Conservation (phyloP, 2,329 filamentous ascomycete species). For the Raffaelea ambrosiae region DNA sequence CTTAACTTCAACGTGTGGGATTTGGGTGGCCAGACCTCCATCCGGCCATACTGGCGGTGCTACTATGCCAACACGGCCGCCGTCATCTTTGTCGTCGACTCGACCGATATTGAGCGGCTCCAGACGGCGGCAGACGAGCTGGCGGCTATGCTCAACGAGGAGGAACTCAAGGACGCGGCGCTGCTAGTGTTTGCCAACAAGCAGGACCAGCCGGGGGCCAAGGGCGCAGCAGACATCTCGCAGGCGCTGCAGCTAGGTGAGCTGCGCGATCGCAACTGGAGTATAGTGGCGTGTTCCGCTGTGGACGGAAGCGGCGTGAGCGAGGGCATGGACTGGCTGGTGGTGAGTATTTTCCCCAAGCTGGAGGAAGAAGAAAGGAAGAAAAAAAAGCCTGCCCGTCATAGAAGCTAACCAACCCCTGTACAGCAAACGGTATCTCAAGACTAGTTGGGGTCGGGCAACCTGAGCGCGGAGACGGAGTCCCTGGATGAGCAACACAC, state of each 20-base stretch:
- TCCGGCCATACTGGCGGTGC: conserved; percentile 97
- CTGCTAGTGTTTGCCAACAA: conserved; percentile 97
- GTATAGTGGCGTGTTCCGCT: conserved; percentile 93
- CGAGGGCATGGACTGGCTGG: conserved; percentile 99
- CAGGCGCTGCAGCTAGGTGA: conserved; percentile 86
- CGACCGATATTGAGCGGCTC: conserved; percentile 91
- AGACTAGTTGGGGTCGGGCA: conserved; percentile 22
- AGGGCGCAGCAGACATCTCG: conserved; percentile 93
- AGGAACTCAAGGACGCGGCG: conserved; percentile 87
- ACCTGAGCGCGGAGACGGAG: no score
- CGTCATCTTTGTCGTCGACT: conserved; percentile 97
- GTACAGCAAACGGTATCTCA: conserved; percentile 33
- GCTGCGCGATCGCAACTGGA: conserved; percentile 95
- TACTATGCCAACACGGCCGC: conserved; percentile 99
- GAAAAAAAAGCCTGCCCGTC: no score
- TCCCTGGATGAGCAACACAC: not conserved
- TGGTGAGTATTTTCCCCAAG: conserved; percentile 56
- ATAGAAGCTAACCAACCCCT: no score
- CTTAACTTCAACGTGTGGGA: conserved; percentile 99
- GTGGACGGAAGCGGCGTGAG: conserved; percentile 91
- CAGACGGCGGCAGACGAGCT: conserved; percentile 90
- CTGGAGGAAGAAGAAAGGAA: no score
- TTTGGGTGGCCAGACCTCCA: conserved; percentile 95
- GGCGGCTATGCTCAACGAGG: conserved; percentile 91
- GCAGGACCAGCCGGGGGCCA: conserved; percentile 94